Base-by-base conservation (phyloP, 495 filamentous ascomycete species). In the Penicillium roqueforti region DNA sequence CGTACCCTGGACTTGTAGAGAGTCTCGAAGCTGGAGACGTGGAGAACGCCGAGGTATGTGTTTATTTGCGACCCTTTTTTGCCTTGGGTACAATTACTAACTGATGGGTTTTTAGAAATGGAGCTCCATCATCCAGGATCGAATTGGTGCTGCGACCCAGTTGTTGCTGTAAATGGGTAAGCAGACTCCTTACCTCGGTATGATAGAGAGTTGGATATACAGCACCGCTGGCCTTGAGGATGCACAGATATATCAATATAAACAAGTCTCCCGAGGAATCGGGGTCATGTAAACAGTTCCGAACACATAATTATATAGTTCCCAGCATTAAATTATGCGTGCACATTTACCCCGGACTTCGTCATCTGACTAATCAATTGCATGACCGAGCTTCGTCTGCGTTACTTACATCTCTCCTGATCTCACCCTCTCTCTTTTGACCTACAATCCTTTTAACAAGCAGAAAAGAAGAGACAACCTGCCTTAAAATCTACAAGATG, bases 1-100 rank as follows among this genome's bases (percentile, higher is more conserved):
- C 82, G 10, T 87, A 81, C 59, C 83, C 83, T 3, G 81, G 83
- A 10, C 52, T 87, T 20, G 76, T 83, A 9, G 83, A 87, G 68
- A 78, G 77, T 47, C 68, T 87, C 45, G 81, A 84, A 11, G 76
- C 70, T 28, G 70, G 69, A 7, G 77, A 86, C 70, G 40, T 69
- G 44, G 58, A 55, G 5, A 78, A 76, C 56, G 73, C 75, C 11
- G 55, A 68, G 69, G 75, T 75, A 62, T 56, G 70, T 66, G 22
- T 29, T 37, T 22, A 19, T 20, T 45, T 29, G 20, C 20, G 0
- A 1, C 13, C 14, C 16, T 3, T 37, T 37, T 31, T 20, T 28
- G 6, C 29, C 34, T 42, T 55, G 6, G 34, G 34, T 57, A 16
- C 49, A 19, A 7, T 36, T 50, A 13, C 52, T 58, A 22, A 56